Evolutionary conservation across 352 stramenopile species (phyloP), one percentile per base, ranked within the genome.

Genomic region (Phytophthora fragariae): DNA sequence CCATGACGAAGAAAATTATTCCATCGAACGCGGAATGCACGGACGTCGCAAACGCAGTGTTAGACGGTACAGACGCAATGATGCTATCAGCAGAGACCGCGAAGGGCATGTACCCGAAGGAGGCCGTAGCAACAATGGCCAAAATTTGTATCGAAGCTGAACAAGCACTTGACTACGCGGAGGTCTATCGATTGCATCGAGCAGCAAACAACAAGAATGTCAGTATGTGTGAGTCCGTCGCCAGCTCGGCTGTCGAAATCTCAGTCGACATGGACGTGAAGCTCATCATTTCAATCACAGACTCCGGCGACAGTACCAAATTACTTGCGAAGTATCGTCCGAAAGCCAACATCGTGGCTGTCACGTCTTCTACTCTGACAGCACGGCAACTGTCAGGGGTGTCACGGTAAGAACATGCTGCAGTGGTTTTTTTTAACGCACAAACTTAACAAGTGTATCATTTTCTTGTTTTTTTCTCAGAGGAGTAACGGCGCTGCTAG

Each of bases 41-140:
- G 6, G 98, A 99, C 80, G 98, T 99, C 15, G 97, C 98, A 35
- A 99, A 99, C 75, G 98, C 98, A 37, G 98, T 99, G 39, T 79
- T 99, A 9, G 98, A 99, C 74, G 98, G 98, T 57, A 99, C 98
- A 12, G 98, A 99, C 82, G 94, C 90, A n/a, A 94, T 99, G 68
- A 99, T 99, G 98, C 76, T 99, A 27, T 99, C 96, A 21, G 98
- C 97, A 33, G 98, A 99, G 88, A 99, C 98, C 2, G 98, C 98
- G 31, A 99, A 99, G 65, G 98, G 98, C 47, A 91, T 99, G 72
- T 99, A 99, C 78, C 98, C 98, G 15, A 81, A 90, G 10, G 89
- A 98, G 60, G 94, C 98, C 27, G 97, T 99, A 10, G 78, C 84
- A 66, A 99, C 98, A 1, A 99, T 99, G 97, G 82, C 92, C 10